Conservation (phyloP, 148 eudicot genomes). For the Nepenthes mirabilis region DNA sequence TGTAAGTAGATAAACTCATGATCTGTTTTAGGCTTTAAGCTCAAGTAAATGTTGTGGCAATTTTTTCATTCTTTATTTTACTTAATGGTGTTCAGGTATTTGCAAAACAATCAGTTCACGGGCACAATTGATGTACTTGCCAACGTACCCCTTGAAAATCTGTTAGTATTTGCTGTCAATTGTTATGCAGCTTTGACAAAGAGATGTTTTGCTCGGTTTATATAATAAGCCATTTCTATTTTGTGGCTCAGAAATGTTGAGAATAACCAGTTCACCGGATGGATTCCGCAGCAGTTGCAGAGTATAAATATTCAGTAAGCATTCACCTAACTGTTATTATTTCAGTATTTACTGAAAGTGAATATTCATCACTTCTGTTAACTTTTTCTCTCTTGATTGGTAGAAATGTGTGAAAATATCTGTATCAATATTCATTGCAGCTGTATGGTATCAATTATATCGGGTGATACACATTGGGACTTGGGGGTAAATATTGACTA, state of each 20-base stretch:
- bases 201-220: background rate
- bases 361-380: background rate
- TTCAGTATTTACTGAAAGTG: background rate
- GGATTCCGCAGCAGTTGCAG: constrained; percentile 69
- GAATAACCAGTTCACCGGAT: constrained; percentile 81
- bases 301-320: constrained; percentile 74
- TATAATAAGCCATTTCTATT: background rate
- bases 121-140: constrained; percentile 87
- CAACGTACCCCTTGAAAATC: constrained; percentile 57
- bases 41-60: background rate
- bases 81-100: constrained; percentile 39
- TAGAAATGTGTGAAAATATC: too few relatives aligned
- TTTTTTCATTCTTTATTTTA: background rate
- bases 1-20: constrained; percentile 39
- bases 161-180: constrained; percentile 37
- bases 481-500: too few relatives aligned
- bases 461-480: too few relatives aligned
- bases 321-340: background rate
- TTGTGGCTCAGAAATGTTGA: constrained; percentile 23
- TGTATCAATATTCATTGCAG: too few relatives aligned
- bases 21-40: background rate
- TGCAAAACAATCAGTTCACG: constrained; percentile 92
- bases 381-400: background rate
- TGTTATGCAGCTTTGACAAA: background rate
- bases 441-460: too few relatives aligned